These are phyloP conservation scores for Fusarium sp. DNA, from an alignment of 2,329 filamentous ascomycete species.

Conservation along the genomic window DNA sequence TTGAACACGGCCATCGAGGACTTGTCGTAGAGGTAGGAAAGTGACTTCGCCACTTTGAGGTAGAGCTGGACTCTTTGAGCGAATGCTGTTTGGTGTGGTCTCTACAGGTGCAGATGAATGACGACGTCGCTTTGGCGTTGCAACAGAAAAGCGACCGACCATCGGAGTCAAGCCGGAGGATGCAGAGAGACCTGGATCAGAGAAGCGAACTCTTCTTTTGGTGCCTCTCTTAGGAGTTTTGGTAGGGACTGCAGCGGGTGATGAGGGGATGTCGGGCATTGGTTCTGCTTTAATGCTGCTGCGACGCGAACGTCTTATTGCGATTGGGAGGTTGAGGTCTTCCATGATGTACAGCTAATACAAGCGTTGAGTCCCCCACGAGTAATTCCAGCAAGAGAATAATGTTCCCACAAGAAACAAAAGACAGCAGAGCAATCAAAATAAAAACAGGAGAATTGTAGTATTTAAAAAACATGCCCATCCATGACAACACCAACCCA, in stretches of 20 bases:
- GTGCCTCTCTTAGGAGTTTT: slow-evolving; percentile 51
- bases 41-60: slow-evolving; percentile 57
- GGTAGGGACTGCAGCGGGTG: slow-evolving; percentile 26
- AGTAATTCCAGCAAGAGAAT: background rate
- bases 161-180: slow-evolving; percentile 72
- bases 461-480: slow-evolving; percentile 24
- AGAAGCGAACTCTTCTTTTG: slow-evolving; percentile 71
- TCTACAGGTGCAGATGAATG: slow-evolving; percentile 62
- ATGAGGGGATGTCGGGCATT: slow-evolving; percentile 34
- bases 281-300: slow-evolving; percentile 54
- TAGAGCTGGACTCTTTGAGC: slow-evolving; percentile 32
- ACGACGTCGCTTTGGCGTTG: slow-evolving; percentile 57
- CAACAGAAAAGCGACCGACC: slow-evolving; percentile 66
- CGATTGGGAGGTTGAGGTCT: slow-evolving; percentile 65
- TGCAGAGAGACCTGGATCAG: slow-evolving; percentile 65
- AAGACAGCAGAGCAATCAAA: background rate
- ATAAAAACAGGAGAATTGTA: slow-evolving; percentile 13
- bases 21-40: slow-evolving; percentile 65
- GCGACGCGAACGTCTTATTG: slow-evolving; percentile 69
- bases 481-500: slow-evolving; percentile 15
- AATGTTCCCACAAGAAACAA: background rate
- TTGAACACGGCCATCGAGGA: slow-evolving; percentile 70
- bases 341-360: slow-evolving; percentile 50
- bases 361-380: background rate
- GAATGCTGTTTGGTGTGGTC: slow-evolving; percentile 34